Base-by-base conservation (phyloP, 2,329 filamentous ascomycete species). In the Diaporthe sp. region DNA sequence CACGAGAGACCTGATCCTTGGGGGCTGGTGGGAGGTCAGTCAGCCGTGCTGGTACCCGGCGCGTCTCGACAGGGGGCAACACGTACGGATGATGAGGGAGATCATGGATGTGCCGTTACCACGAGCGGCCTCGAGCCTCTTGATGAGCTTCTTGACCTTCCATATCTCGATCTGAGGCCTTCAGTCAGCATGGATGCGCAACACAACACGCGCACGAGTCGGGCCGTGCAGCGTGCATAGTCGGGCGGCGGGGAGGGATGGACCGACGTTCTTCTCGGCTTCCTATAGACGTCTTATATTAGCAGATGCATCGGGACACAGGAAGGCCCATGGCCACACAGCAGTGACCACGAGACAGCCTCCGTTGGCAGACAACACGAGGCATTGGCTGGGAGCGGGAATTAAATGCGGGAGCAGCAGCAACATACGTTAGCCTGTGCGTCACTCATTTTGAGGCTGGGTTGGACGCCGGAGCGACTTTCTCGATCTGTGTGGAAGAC, bases 71-170 rank as follows among this genome's bases (percentile, higher is more conserved):
- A 37, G 39, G 31, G 44, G 37, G 39, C 25, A n/a, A 25, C 20
- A 88, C 94, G 83, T 89, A 97, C 95, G 97, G 84, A 99, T 98
- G 82, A 99, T 98, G 86, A 99, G 92, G 79, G 96, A 98, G 87
- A 99, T 99, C 97, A 99, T 99, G 89, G 94, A 96, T 79, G 97
- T 99, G 88, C 97, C 97, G 92, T 99, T 99, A 85, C 97, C 97
- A 85, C 97, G 92, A 81, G 97, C 97, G 78, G 95, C 94, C 87
- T 98, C 97, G 82, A 99, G 95, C 82, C 97, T 94, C 89, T 98
- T 99, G 88, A 99, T 98, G 84, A 99, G 90, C 90, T 99, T 99
- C 92, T 99, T 99, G 84, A 99, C 96, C 93, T 99, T 98, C 94
- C 94, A 96, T 88, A 93, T 93, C 87, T 93, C 92, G 82, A 93